Base-by-base conservation (phyloP, 164 flowering plant species). In the Buxus sempervirens region DNA sequence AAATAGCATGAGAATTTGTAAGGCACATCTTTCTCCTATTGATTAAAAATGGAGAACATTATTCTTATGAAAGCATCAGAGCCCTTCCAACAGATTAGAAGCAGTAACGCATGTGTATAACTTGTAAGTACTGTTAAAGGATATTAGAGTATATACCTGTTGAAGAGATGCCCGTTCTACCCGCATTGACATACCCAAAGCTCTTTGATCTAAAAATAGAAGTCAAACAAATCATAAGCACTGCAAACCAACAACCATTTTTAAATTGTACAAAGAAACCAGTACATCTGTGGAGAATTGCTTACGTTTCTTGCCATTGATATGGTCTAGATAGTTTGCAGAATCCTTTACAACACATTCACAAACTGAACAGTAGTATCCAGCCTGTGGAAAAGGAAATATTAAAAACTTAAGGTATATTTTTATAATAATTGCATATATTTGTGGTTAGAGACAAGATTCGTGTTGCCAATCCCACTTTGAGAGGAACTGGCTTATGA, bases 261-360 rank as follows among this genome's bases (percentile, higher is more conserved):
- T 57, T 38, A 57, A 68, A 32, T 25, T 56, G 58, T 48, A 58
- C 41, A 8, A 26, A 7, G 25, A 63, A 62, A 65, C 16, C 53
- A 57, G 49, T 1, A 19, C 4, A 13, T 36, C 16, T 51, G 41
- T 22, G 28, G 60, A 54, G 23, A 38, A 36, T 32, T 12, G 73
- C 91, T 42, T 84, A 92, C 97, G 97, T 76, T 92, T 95, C 82
- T 95, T 95, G 59, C 99, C 99, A 88, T 92, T 92, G 57, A 95
- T 95, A 70, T 95, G 99, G 78, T 95, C 99, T 86, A 95, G 80
- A 80, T 89, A 95, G 81, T 92, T 92, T 58, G 99, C 98, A 28
- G 99, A 92, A 82, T 95, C 99, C 80, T 95, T 95, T 21, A 90
- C 99, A 0, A 95, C 98, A 76, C 98, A 95, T 73, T 91, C 91